Evolutionary conservation across 176 grass and related monocot species (phyloP), one percentile per base, ranked within the genome.

Genomic region (Triticum monococcum): DNA sequence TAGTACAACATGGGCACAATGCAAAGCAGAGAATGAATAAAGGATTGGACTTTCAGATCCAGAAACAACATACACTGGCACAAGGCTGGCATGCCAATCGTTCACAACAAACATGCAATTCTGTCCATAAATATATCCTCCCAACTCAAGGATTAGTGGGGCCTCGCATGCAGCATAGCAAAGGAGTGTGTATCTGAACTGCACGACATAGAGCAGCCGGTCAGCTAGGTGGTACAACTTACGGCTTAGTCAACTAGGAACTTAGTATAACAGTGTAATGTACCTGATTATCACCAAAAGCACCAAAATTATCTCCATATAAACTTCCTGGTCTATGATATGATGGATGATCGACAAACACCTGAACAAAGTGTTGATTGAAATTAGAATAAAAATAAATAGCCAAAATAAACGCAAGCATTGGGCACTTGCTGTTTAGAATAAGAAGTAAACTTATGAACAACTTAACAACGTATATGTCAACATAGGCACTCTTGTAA

Each of bases 1-100:
- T 68, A 22, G 59, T 72, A 18, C 41, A 89, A 60, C 57, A 61
- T 26, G 38, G 28, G 40, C 38, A 72, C 74, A 48, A 13, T 46
- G 52, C 52, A 40, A 80, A 68, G 38, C 17, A 33, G 16, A 85
- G 22, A 73, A 57, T 65, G 33, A 60, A 77, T 61, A 16, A 77
- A 67, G 26, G 31, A 59, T 22, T 59, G 54, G 24, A 75, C 77
- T 83, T 89, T 78, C 40, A 79, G 32, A 73, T 60, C 48, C 31
- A 79, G 3, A 59, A 22, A 59, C 48, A 87, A 84, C 86, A 56
- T 98, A 98, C 96, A 95, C 90, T 89, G 96, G 88, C 32, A 98
- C 96, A 91, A 98, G 96, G 73, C 93, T 89, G 88, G 96, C 90
- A 92, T 98, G 96, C 96, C 96, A 98, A 91, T 98, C 96, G 32